Conservation (phyloP, 257 asterid genomes). For the Lantana camara region DNA sequence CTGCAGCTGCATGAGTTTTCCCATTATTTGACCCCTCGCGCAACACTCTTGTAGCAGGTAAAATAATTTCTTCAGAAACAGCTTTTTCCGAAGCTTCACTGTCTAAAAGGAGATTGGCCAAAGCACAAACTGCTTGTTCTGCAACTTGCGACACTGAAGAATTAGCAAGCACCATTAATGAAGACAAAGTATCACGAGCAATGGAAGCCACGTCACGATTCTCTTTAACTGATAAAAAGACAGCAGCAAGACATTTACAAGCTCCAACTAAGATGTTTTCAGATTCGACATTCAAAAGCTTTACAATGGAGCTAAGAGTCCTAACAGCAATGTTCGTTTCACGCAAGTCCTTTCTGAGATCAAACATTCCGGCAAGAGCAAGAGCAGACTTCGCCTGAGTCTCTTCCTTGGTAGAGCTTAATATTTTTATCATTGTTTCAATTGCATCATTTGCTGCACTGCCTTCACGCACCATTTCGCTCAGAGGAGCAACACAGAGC, state of each 20-base stretch:
- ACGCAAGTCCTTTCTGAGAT: constrained; percentile 87
- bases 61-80: constrained; percentile 72
- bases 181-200: constrained; percentile 78
- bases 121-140: constrained; percentile 96
- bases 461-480: constrained; percentile 89
- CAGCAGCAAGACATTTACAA: constrained; percentile 80
- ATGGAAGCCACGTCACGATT: constrained; percentile 82
- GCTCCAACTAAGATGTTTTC: constrained; percentile 69
- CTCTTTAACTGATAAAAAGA: constrained; percentile 86
- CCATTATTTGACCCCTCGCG: constrained; percentile 81
- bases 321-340: constrained; percentile 74
- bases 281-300: constrained; percentile 74
- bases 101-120: constrained; percentile 93
- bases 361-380: constrained; percentile 87
- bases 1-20: constrained; percentile 89
- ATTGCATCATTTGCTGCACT: constrained; percentile 98
- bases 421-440: constrained; percentile 86
- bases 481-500: constrained; percentile 86
- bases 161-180: constrained; percentile 75
- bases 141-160: constrained; percentile 75
- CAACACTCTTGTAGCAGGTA: constrained; percentile 82
- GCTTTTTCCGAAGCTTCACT: constrained; percentile 74
- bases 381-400: constrained; percentile 90
- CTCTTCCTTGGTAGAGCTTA: constrained; percentile 81
- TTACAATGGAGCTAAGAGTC: constrained; percentile 64